These are phyloP conservation scores for Blastocystis sp. DNA, from an alignment of 352 stramenopile species.

Conservation along the genomic window DNA sequence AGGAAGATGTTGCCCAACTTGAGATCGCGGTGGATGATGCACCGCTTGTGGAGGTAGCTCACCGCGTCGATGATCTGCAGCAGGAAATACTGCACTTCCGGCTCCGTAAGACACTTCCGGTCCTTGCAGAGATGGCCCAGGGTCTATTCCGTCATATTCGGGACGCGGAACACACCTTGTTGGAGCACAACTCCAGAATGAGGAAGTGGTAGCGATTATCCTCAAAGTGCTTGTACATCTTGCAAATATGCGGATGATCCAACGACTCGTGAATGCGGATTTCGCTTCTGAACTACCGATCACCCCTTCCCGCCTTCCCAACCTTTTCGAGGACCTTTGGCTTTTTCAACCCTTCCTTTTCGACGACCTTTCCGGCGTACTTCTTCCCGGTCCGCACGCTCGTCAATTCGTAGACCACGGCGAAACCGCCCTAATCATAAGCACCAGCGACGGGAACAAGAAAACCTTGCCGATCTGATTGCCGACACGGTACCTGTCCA, in stretches of 20 bases:
- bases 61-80: constrained; percentile 83
- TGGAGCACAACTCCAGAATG: constrained; percentile 87
- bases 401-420: constrained; percentile 64
- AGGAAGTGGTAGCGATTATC: constrained; percentile 86
- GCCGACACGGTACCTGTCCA: constrained; percentile 56
- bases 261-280: constrained; percentile 79
- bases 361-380: constrained; percentile 67
- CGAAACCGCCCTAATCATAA: constrained; percentile 53
- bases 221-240: constrained; percentile 92
- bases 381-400: constrained; percentile 58
- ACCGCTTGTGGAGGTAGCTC: constrained; percentile 88
- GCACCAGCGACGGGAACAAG: background rate
- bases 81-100: constrained; percentile 75
- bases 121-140: constrained; percentile 78
- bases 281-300: constrained; percentile 75
- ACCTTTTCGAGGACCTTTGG: constrained; percentile 64
- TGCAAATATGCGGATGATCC: constrained; percentile 91
- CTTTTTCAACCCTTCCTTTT: constrained; percentile 39
- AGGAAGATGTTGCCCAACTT: constrained; percentile 80
- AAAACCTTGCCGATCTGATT: constrained; percentile 63
- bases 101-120: constrained; percentile 75
- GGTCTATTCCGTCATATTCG: constrained; percentile 83
- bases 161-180: constrained; percentile 87
- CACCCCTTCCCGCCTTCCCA: background rate
- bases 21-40: constrained; percentile 90